Evolutionary conservation across 768 basidiomycete species (phyloP).

Genomic region (Phlebiopsis gigantea): DNA sequence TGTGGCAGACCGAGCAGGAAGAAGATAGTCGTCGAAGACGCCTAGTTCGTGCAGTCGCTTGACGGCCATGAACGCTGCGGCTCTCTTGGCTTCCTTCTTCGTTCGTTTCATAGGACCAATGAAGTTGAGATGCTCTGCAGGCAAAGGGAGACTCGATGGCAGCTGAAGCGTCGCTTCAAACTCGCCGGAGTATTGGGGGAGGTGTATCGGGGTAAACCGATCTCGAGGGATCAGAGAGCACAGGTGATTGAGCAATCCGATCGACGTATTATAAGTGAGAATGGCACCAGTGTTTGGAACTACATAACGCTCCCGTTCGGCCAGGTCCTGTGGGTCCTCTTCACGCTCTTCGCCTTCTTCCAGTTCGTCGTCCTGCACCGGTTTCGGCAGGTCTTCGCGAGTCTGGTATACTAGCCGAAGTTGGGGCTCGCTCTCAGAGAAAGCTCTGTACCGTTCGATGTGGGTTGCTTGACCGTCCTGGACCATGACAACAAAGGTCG

Average conservation of each 20-base stretch:
- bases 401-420: slow-evolving; percentile 59
- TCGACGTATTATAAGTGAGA: slow-evolving; percentile 72
- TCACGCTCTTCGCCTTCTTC: slow-evolving; percentile 38
- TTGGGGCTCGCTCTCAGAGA: slow-evolving; percentile 58
- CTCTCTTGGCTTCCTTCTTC: slow-evolving; percentile 80
- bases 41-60: slow-evolving; percentile 61
- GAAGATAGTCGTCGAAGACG: slow-evolving; percentile 77
- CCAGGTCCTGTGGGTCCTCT: slow-evolving; percentile 48
- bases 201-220: slow-evolving; percentile 52
- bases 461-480: slow-evolving; percentile 52
- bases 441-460: slow-evolving; percentile 50
- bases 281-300: slow-evolving; percentile 70
- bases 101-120: slow-evolving; percentile 55
- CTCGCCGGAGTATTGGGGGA: slow-evolving; percentile 58
- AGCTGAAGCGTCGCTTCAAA: slow-evolving; percentile 56
- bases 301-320: slow-evolving; percentile 66
- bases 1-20: slow-evolving; percentile 56
- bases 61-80: slow-evolving; percentile 76
- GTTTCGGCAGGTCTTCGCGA: slow-evolving; percentile 31
- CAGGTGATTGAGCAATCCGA: slow-evolving; percentile 66
- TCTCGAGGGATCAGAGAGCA: slow-evolving; percentile 76
- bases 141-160: slow-evolving; percentile 62
- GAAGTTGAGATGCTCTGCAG: slow-evolving; percentile 47
- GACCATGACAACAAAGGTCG: slow-evolving; percentile 80
- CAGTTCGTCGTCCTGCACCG: slow-evolving; percentile 32